These are phyloP conservation scores for Neurospora sp. DNA, from an alignment of 495 filamentous ascomycete species.

Conservation along the genomic window DNA sequence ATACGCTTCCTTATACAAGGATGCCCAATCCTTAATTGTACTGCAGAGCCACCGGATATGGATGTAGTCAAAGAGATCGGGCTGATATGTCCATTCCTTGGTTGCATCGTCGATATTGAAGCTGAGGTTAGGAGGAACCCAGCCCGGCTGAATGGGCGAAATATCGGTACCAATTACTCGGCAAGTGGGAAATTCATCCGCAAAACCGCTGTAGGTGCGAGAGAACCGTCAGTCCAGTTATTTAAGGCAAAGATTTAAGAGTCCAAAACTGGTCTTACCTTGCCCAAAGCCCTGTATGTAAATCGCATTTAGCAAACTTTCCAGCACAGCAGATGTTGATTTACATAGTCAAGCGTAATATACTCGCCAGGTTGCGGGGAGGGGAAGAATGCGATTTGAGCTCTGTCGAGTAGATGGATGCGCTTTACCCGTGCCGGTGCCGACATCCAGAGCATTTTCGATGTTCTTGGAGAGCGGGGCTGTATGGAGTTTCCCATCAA, in stretches of 20 bases:
- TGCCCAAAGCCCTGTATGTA: conserved; percentile 16
- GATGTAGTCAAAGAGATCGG: conserved; percentile 43
- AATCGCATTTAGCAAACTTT: neutral
- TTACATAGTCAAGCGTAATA: neutral
- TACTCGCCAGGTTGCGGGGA: neutral
- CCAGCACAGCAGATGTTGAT: neutral
- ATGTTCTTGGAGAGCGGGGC: conserved; percentile 39
- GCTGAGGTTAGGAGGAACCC: conserved; percentile 34
- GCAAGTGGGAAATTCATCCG: conserved; percentile 38
- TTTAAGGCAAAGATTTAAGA: neutral
- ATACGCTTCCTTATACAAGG: conserved; percentile 24
- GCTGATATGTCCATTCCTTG: conserved; percentile 36
- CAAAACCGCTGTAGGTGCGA: conserved; percentile 4
- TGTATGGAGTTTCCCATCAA: conserved; percentile 42
- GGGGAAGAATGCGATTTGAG: neutral
- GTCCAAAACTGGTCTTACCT: neutral
- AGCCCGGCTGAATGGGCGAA: conserved; percentile 41
- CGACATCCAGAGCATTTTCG: conserved; percentile 47
- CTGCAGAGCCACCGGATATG: conserved; percentile 45
- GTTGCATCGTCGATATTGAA: conserved; percentile 45
- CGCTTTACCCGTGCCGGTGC: conserved; percentile 43
- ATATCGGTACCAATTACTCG: conserved; percentile 52
- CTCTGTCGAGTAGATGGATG: neutral
- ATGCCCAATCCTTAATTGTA: conserved; percentile 39
- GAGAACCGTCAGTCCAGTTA: neutral